Conservation (phyloP, 1,284 basidiomycete species). For the Ceratobasidium sp. region DNA sequence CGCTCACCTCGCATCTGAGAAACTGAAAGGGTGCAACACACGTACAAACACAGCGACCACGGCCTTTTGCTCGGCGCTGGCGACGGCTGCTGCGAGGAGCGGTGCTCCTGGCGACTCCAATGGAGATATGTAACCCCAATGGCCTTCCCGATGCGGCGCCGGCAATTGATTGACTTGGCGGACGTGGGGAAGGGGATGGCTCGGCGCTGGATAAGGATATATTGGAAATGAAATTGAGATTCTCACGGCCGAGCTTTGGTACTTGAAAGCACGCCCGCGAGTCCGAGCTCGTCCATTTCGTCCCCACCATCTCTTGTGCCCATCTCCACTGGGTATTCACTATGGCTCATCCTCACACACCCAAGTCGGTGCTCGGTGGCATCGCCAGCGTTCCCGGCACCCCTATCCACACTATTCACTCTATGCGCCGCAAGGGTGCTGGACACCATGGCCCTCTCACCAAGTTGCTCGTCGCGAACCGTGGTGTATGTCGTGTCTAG, state of each 20-base stretch:
- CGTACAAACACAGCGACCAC: neutral
- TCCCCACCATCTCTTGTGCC: constrained; percentile 42
- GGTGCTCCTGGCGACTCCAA: neutral
- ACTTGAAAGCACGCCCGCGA: constrained; percentile 28
- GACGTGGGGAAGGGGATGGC: constrained; percentile 18
- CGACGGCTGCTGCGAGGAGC: constrained; percentile 1
- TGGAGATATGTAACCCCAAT: neutral
- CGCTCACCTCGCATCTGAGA: constrained; percentile 36
- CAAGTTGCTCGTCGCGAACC: constrained; percentile 94
- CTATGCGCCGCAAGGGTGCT: constrained; percentile 88
- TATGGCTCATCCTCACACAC: constrained; percentile 57
- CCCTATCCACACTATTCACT: constrained; percentile 86
- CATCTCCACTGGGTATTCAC: constrained; percentile 70
- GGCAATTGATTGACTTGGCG: constrained; percentile 39
- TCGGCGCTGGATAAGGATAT: neutral
- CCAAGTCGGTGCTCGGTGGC: constrained; percentile 40
- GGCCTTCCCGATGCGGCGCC: neutral
- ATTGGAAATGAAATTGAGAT: constrained; percentile 3
- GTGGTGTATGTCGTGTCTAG: constrained; percentile 69
- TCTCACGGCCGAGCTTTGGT: constrained; percentile 9
- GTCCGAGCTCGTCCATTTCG: constrained; percentile 9
- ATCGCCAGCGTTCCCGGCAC: constrained; percentile 72
- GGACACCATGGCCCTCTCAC: constrained; percentile 90
- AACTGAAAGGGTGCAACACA: constrained; percentile 10
- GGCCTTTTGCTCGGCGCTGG: constrained; percentile 12